Base-by-base conservation (phyloP, 495 filamentous ascomycete genomes). In the Terfezia boudieri region DNA sequence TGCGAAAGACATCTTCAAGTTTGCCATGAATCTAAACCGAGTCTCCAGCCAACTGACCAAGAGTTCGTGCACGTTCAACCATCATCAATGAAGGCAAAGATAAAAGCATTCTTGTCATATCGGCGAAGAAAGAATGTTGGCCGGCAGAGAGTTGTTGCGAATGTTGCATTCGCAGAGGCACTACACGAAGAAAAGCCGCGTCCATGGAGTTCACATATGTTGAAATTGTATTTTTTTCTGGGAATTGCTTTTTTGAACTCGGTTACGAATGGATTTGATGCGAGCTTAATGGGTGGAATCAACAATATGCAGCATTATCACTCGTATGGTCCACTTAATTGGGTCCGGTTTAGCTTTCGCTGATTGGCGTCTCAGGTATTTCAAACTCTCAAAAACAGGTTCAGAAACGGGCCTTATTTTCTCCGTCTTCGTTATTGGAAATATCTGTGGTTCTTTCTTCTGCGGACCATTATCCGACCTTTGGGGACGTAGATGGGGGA, bases 401-500 rank as follows among this genome's bases (percentile, higher is more conserved):
- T 54, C 61, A n/a, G 52, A 54, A 36, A 64, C 73, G 1, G 79
- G 78, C 43, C 58, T 76, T 61, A 65, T 81, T 63, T 70, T 76
- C 58, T 60, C 71, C 60, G 71, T 76, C 55, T 70, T 77, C 61
- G 61, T 64, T 60, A 73, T 72, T 63, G 74, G 73, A 64, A 72
- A 71, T 49, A 63, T 80, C 49, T 64, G 67, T 23, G 75, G 70
- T 20, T 69, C 71, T 8, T 73, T 73, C 26, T 66, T 74, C 49
- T 66, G 69, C 20, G 68, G 74, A 8, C 69, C 69, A 17, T 63
- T 69, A 52, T 61, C 70, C 49, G 73, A 76, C 64, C 68, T 60
- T 35, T 71, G 72, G 68, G 79, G 72, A 37, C 75, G 81, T 9
- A 71, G 74, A 53, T 68, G 74, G 60, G 80, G 81, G 16, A 83